Evolutionary conservation across 768 basidiomycete genomes (phyloP), one percentile per base, ranked within the genome.

Genomic region (Rhizopogon vesiculosus): DNA sequence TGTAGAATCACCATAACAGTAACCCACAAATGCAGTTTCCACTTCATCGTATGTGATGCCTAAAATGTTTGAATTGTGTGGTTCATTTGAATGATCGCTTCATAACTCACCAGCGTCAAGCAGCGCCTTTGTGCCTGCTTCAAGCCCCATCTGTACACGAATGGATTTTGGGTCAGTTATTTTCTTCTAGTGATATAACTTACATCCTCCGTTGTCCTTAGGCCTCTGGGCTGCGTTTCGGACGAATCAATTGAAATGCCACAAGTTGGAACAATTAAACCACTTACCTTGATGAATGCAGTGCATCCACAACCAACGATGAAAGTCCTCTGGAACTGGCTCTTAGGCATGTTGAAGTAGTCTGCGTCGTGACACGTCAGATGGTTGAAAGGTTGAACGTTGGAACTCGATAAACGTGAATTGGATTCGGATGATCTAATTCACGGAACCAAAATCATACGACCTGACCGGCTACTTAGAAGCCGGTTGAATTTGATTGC

Each of bases 41-140:
- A 93, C 68, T 0, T 71, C 74, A 63, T 93, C 91, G 62, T 94
- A 93, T 7, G 82, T 91, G 57, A 93, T 81, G n/a, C 91, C 91
- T 88, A 10, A 35, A 40, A 61, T 7, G n/a, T 25, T 31, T 16
- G 13, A 42, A 29, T 31, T 15, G 1, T 9, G 10, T 9, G 10
- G 16, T 13, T 22, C 6, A 33, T 5, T 42, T n/a, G 18, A 42
- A 51, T 40, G 25, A 19, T 18, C 8, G 31, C 25, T 41, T 43
- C 7, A 45, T 12, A 16, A 53, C 71, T 49, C 50, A 85, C 87
- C 88, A 60, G 91, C 91, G 62, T 94, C 92, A 15, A 93, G 80
- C 22, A 93, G 76, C 0, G 92, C 91, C 62, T 94, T 93, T 1
- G 89, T 91, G 1, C 88, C 82, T 1, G 92, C 92, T 68, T 93